Conservation (phyloP, 257 asterid species). For the Nicotiana knightiana region DNA sequence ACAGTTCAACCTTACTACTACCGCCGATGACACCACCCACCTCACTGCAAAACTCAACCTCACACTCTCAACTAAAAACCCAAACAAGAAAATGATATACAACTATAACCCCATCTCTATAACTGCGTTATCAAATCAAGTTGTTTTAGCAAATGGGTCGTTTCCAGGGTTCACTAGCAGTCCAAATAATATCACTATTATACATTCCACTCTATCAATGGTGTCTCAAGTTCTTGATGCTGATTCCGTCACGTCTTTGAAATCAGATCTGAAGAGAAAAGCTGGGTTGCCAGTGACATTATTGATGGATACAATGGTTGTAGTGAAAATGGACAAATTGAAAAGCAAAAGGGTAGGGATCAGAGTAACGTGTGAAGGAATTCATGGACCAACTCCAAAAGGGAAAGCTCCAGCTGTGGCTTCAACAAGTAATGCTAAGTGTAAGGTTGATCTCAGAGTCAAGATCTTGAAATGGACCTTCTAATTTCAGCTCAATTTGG, state of each 20-base stretch:
- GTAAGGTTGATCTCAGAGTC: slow-evolving; percentile 45
- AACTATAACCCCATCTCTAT: slow-evolving; percentile 15
- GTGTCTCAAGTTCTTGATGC: slow-evolving; percentile 12
- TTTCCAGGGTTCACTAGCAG: slow-evolving; percentile 11
- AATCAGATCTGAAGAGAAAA: slow-evolving; percentile 18
- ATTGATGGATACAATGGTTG: slow-evolving; percentile 21
- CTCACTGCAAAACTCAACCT: slow-evolving; percentile 16
- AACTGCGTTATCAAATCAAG: slow-evolving; percentile 8
- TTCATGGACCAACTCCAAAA: slow-evolving; percentile 20
- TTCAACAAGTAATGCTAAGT: slow-evolving; percentile 20
- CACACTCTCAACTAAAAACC: slow-evolving; percentile 19
- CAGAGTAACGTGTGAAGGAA: slow-evolving; percentile 26
- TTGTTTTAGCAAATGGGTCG: slow-evolving; percentile 12
- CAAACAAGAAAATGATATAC: slow-evolving; percentile 15
- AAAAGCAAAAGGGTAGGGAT: slow-evolving; percentile 21
- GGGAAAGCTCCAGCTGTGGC: slow-evolving; percentile 29
- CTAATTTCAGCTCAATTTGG: slow-evolving; percentile 7
- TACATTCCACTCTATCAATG: slow-evolving; percentile 4
- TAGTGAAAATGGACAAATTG: slow-evolving; percentile 18
- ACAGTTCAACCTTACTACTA: slow-evolving; percentile 16
- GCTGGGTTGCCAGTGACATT: slow-evolving; percentile 18
- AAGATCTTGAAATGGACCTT: slow-evolving; percentile 47
- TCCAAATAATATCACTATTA: slow-evolving; percentile 9
- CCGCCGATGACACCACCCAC: slow-evolving; percentile 11
- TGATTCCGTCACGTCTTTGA: slow-evolving; percentile 9